Percentiles rank a stretch among this genome's conserved stretches.
Conservation (phyloP, 2,329 filamentous ascomycete species). For the Bimuria novae-zelandiae region DNA sequence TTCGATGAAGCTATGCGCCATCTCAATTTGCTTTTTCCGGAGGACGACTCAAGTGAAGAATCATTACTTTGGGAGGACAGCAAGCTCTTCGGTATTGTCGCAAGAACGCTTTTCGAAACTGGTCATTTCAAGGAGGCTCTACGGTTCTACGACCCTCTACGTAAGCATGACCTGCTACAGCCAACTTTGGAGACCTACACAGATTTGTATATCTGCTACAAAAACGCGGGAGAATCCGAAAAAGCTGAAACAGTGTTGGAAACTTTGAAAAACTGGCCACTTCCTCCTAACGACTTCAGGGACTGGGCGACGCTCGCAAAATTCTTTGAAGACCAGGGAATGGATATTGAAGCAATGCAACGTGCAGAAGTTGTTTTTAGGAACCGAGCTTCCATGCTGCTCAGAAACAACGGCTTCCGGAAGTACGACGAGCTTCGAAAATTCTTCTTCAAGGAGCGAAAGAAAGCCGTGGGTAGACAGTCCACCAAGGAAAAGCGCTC, state of each 20-base stretch:
- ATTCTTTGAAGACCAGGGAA: constrained; percentile 72
- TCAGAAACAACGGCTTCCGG: constrained; percentile 51
- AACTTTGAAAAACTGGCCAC: constrained; percentile 71
- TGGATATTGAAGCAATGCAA: constrained; percentile 59
- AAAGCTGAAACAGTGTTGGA: constrained; percentile 80
- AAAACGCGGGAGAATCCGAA: constrained; percentile 64
- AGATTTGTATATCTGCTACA: constrained; percentile 64
- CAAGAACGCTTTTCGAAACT: constrained; percentile 60
- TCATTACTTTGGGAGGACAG: constrained; percentile 67
- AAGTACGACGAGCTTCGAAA: constrained; percentile 34
- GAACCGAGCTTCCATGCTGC: constrained; percentile 55
- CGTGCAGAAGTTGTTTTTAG: constrained; percentile 71
- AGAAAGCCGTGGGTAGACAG: constrained; percentile 35
- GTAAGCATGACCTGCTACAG: constrained; percentile 26
- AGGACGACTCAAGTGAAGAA: constrained; percentile 54
- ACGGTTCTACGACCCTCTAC: constrained; percentile 60
- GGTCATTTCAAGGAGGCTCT: constrained; percentile 60
- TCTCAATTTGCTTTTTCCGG: constrained; percentile 68
- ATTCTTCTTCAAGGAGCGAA: constrained; percentile 29
- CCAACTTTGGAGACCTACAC: constrained; percentile 38
- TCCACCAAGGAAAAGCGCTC: constrained; percentile 32
- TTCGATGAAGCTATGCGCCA: constrained; percentile 70
- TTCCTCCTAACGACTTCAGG: constrained; percentile 63
- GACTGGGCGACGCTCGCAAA: constrained; percentile 80
- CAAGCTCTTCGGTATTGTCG: constrained; percentile 78